Conservation (phyloP, 768 basidiomycete genomes). For the Amanita phalloides region DNA sequence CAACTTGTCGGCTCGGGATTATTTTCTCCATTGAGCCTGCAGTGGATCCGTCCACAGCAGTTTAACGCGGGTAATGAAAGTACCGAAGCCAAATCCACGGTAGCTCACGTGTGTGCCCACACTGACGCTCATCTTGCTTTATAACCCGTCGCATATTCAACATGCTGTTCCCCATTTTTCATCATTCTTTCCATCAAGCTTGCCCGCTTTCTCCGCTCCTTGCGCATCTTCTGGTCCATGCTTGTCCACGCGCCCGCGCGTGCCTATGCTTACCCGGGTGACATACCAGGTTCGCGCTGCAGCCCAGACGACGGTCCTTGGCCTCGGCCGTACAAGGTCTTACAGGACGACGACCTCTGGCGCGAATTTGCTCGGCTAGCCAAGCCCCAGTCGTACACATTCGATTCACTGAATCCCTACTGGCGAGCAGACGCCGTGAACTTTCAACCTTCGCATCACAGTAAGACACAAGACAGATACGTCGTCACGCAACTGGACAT, state of each 20-base stretch:
- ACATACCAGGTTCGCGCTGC: conserved; percentile 52
- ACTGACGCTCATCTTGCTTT: not conserved
- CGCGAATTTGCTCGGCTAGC: conserved; percentile 37
- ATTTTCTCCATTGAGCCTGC: too few species aligned
- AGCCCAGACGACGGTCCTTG: conserved; percentile 56
- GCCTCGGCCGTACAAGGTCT: conserved; percentile 47
- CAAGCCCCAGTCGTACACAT: conserved; percentile 32
- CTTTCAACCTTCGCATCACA: conserved; percentile 50
- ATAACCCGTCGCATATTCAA: not conserved
- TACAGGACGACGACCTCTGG: conserved; percentile 44
- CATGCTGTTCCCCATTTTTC: not conserved
- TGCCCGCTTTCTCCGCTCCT: conserved; percentile 5
- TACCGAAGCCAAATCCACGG: conserved; percentile 8
- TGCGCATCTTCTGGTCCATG: conserved; percentile 22
- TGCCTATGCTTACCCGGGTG: conserved; percentile 42
- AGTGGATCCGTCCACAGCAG: too few species aligned
- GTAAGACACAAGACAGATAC: conserved; percentile 54
- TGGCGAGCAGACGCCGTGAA: conserved; percentile 50
- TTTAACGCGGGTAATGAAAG: conserved; percentile 26
- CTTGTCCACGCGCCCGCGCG: conserved; percentile 25
- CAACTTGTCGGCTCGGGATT: too few species aligned
- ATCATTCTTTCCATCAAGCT: not conserved
- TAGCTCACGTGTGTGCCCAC: not conserved
- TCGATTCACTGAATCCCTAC: conserved; percentile 20
- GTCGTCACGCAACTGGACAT: conserved; percentile 47